These are phyloP conservation scores for Aspergillus egyptiacus DNA, from an alignment of 495 filamentous ascomycete genomes.

Conservation along the genomic window DNA sequence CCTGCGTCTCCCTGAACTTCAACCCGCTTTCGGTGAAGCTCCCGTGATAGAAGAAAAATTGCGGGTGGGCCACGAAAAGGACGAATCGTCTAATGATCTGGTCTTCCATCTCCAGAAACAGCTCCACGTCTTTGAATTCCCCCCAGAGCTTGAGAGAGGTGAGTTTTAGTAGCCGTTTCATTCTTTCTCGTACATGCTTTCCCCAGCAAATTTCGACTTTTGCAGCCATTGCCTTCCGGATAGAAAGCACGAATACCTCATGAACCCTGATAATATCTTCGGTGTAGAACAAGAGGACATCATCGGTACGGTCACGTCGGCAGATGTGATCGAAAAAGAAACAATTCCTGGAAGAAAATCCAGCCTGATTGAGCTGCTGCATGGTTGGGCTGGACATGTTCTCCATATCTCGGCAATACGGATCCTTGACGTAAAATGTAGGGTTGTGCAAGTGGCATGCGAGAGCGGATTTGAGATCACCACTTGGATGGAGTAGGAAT, in stretches of 20 bases:
- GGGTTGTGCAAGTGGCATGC: neutral
- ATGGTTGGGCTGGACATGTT: neutral
- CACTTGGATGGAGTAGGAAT: neutral
- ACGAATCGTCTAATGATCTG: too few relatives aligned
- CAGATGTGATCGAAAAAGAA: neutral
- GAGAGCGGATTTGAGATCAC: neutral
- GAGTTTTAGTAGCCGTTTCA: too few relatives aligned
- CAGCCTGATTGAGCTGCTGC: neutral
- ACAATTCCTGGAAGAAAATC: neutral
- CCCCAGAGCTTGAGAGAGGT: too few relatives aligned
- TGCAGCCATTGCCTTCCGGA: neutral
- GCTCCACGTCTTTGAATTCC: too few relatives aligned
- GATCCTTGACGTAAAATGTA: neutral
- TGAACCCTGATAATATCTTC: neutral
- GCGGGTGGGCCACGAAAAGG: too few relatives aligned
- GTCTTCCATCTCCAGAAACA: too few relatives aligned
- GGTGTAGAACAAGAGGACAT: neutral
- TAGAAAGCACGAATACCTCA: neutral
- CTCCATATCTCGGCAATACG: neutral
- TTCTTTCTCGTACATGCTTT: too few relatives aligned
- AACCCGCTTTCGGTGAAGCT: too few relatives aligned
- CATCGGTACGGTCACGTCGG: neutral
- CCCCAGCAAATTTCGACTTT: conserved; percentile 5
- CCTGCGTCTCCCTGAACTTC: too few relatives aligned
- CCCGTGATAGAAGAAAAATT: too few relatives aligned